A percentile compares a stretch with the other conserved stretches of the same genome.
phyloP scores from a whole-genome alignment of 1,284 basidiomycete genomes.

The Fomitopsis betulina region DNA sequence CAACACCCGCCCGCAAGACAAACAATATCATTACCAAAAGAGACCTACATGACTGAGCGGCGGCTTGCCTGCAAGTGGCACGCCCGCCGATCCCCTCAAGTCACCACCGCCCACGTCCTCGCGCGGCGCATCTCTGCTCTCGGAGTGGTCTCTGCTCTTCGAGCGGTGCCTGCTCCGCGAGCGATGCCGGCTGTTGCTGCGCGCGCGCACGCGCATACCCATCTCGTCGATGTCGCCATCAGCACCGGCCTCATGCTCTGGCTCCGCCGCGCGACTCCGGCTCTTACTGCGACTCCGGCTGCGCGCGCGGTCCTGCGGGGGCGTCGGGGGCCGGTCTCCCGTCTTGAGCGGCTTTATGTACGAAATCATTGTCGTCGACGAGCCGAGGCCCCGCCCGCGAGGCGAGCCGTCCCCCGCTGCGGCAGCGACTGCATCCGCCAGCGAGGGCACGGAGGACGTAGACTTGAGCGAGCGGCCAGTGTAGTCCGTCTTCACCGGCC shows the following conservation, averaged over 20 bases:
- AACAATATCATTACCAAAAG: conserved; percentile 51
- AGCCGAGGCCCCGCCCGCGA: conserved; percentile 34
- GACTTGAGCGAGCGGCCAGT: conserved; percentile 20
- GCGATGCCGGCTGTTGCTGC: conserved; percentile 23
- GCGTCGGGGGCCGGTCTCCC: conserved; percentile 32
- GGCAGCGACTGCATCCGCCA: conserved; percentile 13
- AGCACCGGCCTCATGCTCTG: too few species aligned
- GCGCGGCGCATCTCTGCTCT: conserved; percentile 9
- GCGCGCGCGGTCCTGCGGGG: conserved; percentile 18
- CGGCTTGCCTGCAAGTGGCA: conserved; percentile 49
- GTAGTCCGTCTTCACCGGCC: conserved; percentile 18
- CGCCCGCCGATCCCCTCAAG: conserved; percentile 17
- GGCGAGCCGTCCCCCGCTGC: conserved; percentile 17
- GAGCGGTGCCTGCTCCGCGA: conserved; percentile 22
- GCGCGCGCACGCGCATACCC: conserved; percentile 42
- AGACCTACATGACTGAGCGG: conserved; percentile 81
- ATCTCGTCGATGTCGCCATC: conserved; percentile 50
- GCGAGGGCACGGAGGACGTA: conserved; percentile 22
- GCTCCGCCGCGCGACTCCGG: too few species aligned
- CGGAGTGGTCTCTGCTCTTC: conserved; percentile 15
- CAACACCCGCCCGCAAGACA: neutral
- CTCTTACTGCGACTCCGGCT: conserved; percentile 12
- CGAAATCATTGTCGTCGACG: conserved; percentile 45
- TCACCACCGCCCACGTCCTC: conserved; percentile 6
- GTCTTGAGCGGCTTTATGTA: conserved; percentile 49